Percentiles rank a stretch among this genome's conserved stretches.
Evolutionary conservation across 139 green algal genomes (phyloP).

Genomic region (Chlorella vulgaris): DNA sequence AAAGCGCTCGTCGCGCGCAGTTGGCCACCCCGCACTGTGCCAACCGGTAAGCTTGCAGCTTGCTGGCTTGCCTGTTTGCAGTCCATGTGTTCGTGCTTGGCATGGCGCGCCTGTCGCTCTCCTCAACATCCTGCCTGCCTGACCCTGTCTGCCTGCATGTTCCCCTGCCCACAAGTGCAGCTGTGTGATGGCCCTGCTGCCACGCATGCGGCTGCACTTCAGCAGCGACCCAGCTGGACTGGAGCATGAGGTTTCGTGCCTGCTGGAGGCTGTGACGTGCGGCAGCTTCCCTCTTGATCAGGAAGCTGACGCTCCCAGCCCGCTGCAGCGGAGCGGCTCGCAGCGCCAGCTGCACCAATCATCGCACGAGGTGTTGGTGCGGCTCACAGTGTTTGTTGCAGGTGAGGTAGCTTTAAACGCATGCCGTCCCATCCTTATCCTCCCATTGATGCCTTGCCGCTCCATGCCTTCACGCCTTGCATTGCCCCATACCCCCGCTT

Average conservation of each 20-base stretch:
- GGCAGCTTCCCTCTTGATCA: background rate
- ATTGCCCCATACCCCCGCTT: too few species aligned
- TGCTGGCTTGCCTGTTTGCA: background rate
- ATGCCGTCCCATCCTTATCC: too few species aligned
- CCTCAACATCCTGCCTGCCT: too few species aligned
- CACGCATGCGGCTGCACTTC: background rate
- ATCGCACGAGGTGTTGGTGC: background rate
- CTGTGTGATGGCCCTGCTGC: conserved; percentile 7
- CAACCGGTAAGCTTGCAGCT: background rate
- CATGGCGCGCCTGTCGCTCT: background rate
- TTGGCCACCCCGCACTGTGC: background rate
- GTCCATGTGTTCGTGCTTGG: background rate
- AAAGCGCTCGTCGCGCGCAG: background rate
- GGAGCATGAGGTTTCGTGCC: background rate
- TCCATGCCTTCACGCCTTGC: too few species aligned
- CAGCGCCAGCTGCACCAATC: too few species aligned
- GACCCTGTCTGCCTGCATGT: too few species aligned
- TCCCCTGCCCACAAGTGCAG: background rate
- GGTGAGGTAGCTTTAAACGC: too few species aligned
- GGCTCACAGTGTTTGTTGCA: background rate
- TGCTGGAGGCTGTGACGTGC: background rate
- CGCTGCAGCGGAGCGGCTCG: too few species aligned
- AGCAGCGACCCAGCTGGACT: background rate
- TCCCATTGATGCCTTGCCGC: too few species aligned
- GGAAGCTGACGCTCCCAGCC: background rate